Conservation (phyloP, 2,329 filamentous ascomycete genomes). For the Diaporthe nobilis region DNA sequence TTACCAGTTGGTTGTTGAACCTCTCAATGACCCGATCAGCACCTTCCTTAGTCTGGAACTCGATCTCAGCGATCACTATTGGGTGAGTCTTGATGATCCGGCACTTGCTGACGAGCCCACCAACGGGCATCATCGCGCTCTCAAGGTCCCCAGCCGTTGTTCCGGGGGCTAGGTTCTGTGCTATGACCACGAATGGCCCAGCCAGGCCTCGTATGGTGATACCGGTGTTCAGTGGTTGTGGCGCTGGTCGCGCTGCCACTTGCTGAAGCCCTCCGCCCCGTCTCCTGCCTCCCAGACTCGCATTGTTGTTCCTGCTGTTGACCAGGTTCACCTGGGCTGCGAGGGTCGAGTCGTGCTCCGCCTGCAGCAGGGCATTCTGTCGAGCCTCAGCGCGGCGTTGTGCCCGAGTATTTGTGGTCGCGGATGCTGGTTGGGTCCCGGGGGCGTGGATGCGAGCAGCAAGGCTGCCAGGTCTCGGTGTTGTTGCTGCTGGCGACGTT, state of each 20-base stretch:
- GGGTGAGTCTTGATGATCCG: constrained; percentile 76
- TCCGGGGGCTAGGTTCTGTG: constrained; percentile 85
- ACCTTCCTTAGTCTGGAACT: constrained; percentile 79
- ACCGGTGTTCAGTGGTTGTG: constrained; percentile 57
- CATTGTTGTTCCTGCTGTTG: constrained; percentile 43
- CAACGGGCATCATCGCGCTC: constrained; percentile 83
- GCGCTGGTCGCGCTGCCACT: constrained; percentile 52
- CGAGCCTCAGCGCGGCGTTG: constrained; percentile 51
- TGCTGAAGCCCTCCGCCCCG: constrained; percentile 35
- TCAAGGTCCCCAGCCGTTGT: constrained; percentile 88
- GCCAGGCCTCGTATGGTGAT: constrained; percentile 82
- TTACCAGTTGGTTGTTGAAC: constrained; percentile 84
- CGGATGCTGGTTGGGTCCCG: constrained; percentile 48
- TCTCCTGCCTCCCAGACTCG: constrained; percentile 44
- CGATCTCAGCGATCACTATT: constrained; percentile 83
- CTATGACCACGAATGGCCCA: constrained; percentile 80
- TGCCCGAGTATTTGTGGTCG: constrained; percentile 47
- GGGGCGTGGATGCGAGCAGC: constrained; percentile 62
- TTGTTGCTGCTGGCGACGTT: constrained; percentile 50
- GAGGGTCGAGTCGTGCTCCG: constrained; percentile 53
- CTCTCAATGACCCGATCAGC: constrained; percentile 81
- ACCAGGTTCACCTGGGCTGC: constrained; percentile 53
- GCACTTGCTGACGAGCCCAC: constrained; percentile 77
- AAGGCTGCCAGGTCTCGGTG: constrained; percentile 55
- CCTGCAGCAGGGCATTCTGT: constrained; percentile 56